Base-by-base conservation (phyloP, 2,329 filamentous ascomycete species). In the Aureobasidium sp. region DNA sequence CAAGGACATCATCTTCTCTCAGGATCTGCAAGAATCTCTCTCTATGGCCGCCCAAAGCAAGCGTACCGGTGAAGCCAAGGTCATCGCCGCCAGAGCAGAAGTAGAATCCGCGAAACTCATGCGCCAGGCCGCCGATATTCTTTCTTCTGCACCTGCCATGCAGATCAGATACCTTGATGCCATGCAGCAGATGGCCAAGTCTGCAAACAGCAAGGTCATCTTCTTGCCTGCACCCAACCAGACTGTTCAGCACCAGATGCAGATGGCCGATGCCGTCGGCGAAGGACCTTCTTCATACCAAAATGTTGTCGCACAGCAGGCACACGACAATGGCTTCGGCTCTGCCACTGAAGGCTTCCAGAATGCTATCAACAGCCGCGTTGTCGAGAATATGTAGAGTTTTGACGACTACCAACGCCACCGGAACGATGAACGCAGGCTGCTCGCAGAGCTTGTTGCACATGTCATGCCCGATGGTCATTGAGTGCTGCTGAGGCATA, bases 1-100 rank as follows among this genome's bases (percentile, higher is more conserved):
- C 83, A 97, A 99, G 79, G 94, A 99, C 76, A 96, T 99, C 73
- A 89, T 97, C 74, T 99, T 99, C 84, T 91, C 86, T 77, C 86
- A 91, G 72, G 94, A 97, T 68, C 83, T 99, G 48, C 94, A 99
- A 77, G 93, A 97, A 71, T 94, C 90, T n/a, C 85, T 99, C 55
- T 96, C 90, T 72, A 97, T 99, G 94, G 94, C 94, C 42, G 94
- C 94, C 4, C 94, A 99, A 83, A 91, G 88, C 80, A 97, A 97
- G 88, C 88, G 94, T 68, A 96, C 97, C 62, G 94, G 94, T 78
- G 94, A 99, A 77, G 91, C 88, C 79, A 99, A 99, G 83, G 91
- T 99, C 73, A 97, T 99, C 73, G 91, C 91, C 63, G 94, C 94
- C 66, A 90, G 94, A 75, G 94, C 94, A 36, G 94, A 99, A 68